These are phyloP conservation scores for Aspergillus sp. DNA, from an alignment of 2,329 filamentous ascomycete species.

Conservation along the genomic window DNA sequence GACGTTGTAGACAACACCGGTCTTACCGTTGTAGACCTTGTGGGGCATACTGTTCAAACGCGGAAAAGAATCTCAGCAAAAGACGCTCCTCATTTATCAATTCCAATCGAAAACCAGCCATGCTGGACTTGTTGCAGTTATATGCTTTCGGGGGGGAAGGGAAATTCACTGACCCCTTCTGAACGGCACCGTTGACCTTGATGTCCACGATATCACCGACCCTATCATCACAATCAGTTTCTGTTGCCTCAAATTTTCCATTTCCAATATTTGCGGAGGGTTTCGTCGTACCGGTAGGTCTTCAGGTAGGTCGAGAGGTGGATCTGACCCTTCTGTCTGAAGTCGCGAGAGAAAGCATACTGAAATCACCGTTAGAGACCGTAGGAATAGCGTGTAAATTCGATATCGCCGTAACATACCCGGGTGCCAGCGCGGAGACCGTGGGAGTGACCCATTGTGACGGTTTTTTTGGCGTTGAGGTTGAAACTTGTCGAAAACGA, in stretches of 20 bases:
- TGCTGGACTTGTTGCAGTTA: conserved; percentile 8
- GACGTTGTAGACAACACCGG: conserved; percentile 97
- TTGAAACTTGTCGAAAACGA: conserved; percentile 41
- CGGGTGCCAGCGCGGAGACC: conserved; percentile 85
- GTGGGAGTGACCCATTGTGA: conserved; percentile 81
- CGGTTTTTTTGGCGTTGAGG: conserved; percentile 49
- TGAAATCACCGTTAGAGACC: conserved; percentile 41
- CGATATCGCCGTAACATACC: conserved; percentile 53
- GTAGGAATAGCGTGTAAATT: conserved; percentile 3
- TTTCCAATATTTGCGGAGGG: conserved; percentile 15
- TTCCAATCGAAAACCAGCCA: conserved; percentile 5
- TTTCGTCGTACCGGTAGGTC: conserved; percentile 73
- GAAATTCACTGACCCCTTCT: conserved; percentile 78
- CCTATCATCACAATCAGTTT: conserved; percentile 55
- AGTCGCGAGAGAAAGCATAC: conserved; percentile 91
- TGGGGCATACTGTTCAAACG: conserved; percentile 77
- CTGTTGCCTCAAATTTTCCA: conserved; percentile 22
- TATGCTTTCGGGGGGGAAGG: conserved; percentile 15
- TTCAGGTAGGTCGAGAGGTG: conserved; percentile 89
- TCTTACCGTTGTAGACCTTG: conserved; percentile 99
- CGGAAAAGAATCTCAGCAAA: conserved; percentile 22
- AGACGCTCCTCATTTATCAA: conserved; percentile 11
- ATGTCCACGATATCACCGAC: conserved; percentile 99
- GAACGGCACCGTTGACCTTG: conserved; percentile 96
- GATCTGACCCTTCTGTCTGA: conserved; percentile 96